phyloP scores from a whole-genome alignment of 1,139 yeast genomes.

The Taphrina wiesneri region DNA sequence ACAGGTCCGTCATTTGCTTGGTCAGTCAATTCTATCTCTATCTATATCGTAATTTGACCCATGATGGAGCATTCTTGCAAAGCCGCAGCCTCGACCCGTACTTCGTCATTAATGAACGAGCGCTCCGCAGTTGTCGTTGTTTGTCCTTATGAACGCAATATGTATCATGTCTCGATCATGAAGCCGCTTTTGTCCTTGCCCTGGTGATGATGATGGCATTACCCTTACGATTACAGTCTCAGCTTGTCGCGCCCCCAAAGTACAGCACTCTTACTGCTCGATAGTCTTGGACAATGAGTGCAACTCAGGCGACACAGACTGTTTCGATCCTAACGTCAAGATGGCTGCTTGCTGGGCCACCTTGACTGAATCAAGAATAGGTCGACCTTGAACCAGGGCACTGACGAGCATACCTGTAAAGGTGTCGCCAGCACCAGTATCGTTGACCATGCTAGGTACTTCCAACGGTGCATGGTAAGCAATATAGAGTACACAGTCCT shows the following conservation, averaged over 20 bases:
- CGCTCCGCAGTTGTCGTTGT: too few species aligned
- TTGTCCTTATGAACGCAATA: too few species aligned
- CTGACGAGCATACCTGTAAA: slow-evolving; percentile 55
- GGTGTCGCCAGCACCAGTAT: slow-evolving; percentile 72
- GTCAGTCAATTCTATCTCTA: too few species aligned
- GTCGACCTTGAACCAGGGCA: slow-evolving; percentile 42
- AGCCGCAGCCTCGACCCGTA: too few species aligned
- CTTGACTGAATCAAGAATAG: not conserved
- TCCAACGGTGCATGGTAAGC: slow-evolving; percentile 56
- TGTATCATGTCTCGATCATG: too few species aligned
- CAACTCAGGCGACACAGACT: not conserved
- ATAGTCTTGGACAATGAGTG: not conserved
- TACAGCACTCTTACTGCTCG: not conserved
- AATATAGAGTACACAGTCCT: slow-evolving; percentile 55
- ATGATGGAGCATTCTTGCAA: too few species aligned
- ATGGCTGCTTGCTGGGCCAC: slow-evolving; percentile 26
- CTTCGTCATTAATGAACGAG: too few species aligned
- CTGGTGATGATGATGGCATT: not conserved
- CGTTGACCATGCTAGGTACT: slow-evolving; percentile 48
- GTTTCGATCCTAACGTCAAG: not conserved
- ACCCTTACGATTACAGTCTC: not conserved
- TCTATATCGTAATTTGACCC: too few species aligned
- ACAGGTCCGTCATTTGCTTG: not conserved
- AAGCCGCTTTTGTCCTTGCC: too few species aligned
- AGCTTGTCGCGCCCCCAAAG: too few species aligned